Evolutionary conservation across 257 asterid species (phyloP), one percentile per base, ranked within the genome.

Genomic region (Solanum ahanhuiri): DNA sequence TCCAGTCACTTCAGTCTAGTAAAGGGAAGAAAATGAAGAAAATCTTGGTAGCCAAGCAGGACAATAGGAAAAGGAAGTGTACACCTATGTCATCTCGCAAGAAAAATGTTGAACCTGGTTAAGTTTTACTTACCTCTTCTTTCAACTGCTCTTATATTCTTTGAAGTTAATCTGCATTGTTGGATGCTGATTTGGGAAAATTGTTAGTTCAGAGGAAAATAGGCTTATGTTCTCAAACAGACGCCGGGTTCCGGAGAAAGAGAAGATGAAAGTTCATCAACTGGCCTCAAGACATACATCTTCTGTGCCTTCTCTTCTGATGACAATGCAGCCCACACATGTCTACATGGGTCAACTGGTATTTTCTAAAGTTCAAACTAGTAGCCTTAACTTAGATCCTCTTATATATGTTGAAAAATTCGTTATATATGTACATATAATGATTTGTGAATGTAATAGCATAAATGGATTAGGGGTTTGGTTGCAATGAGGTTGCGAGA

Each of bases 271-370:
- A 45, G 43, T 28, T 4, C 39, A 45, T 48, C 43, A 28, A 28
- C 41, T 15, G 41, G 84, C 84, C 2, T 81, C 84, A 81, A 48
- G 28, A 17, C 84, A 81, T 4, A 81, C 9, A 48, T 81, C 84
- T 81, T 81, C 28, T 9, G 63, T 28, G 17, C 84, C 84, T 81
- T 81, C 18, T 81, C 14, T 81, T 81, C 84, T 81, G n/a, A 48
- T 81, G 84, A 81, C 66, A 48, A 81, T 81, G 84, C 66, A 81
- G 84, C 84, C 84, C 18, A 81, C 67, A 6, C 84, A 81, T 48
- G 84, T 81, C 66, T 15, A 81, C 84, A 45, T 15, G 66, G 84
- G 84, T 17, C 84, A 81, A 51, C 41, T 81, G 84, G 84, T 75
- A 75, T 12, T 37, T 75, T 37, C 22, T 75, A 9, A 17, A 70